A percentile compares a stretch with the other conserved stretches of the same genome.
Evolutionary conservation across 495 filamentous ascomycete species (phyloP).

Genomic region (Annulohypoxylon maeteangense): DNA sequence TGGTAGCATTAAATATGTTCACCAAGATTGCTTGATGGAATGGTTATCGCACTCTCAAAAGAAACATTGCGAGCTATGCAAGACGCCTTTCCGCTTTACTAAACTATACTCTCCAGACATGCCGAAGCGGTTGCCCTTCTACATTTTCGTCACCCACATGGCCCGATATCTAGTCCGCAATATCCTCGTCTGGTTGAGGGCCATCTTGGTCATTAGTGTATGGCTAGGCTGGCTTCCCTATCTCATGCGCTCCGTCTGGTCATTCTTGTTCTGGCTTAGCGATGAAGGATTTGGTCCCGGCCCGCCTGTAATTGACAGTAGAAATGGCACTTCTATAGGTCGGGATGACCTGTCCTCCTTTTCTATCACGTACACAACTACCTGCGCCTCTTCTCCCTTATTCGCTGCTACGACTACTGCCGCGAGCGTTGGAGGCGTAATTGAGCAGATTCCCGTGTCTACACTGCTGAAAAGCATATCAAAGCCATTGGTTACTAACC

Average conservation of each 20-base stretch:
- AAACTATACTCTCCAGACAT: slow-evolving; percentile 95
- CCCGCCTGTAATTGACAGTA: slow-evolving; percentile 38
- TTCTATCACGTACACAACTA: slow-evolving; percentile 40
- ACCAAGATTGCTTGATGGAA: slow-evolving; percentile 97
- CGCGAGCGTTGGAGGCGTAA: slow-evolving; percentile 45
- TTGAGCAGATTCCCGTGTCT: slow-evolving; percentile 47
- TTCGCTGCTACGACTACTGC: slow-evolving; percentile 52
- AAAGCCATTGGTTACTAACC: slow-evolving; percentile 44
- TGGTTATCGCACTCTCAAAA: slow-evolving; percentile 98
- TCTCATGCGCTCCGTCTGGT: slow-evolving; percentile 90
- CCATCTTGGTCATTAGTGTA: slow-evolving; percentile 80
- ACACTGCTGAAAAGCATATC: slow-evolving; percentile 45
- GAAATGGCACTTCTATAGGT: slow-evolving; percentile 27
- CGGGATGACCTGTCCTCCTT: slow-evolving; percentile 23
- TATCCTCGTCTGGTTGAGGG: slow-evolving; percentile 78
- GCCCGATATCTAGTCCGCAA: slow-evolving; percentile 74
- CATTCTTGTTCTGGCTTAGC: slow-evolving; percentile 91
- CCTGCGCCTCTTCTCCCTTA: slow-evolving; percentile 59
- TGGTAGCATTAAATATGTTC: slow-evolving; percentile 97
- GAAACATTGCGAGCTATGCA: slow-evolving; percentile 99
- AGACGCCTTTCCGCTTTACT: slow-evolving; percentile 96
- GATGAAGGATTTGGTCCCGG: slow-evolving; percentile 83
- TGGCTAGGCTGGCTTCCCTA: slow-evolving; percentile 92
- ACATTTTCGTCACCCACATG: slow-evolving; percentile 81
- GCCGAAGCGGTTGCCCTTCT: slow-evolving; percentile 81